Base-by-base conservation (phyloP, 2,329 filamentous ascomycete species). In the Scedosporium aurantiacum region DNA sequence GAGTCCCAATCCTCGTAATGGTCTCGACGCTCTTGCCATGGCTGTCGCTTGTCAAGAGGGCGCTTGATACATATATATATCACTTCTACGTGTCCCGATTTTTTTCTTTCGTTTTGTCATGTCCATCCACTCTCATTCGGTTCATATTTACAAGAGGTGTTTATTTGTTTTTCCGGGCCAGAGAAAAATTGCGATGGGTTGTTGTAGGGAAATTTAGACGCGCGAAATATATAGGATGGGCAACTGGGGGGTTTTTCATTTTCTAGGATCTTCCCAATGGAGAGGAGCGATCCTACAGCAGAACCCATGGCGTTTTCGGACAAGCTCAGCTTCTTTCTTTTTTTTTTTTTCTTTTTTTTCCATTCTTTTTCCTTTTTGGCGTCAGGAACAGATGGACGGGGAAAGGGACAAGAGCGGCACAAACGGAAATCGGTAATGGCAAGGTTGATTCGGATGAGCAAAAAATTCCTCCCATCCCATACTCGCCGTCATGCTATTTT, bases 1-100 rank as follows among this genome's bases (percentile, higher is more conserved):
- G 12, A 67, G 72, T 5, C 68, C 68, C 2, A 72, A 76, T 63
- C 76, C 76, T n/a, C 74, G 74, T n/a, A 79, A 74, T 63, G 81
- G 80, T 21, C 75, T 84, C 4, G 81, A 83, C 64, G 77, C 80
- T 6, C 71, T 84, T 21, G 81, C 80, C 56, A 76, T 80, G 73
- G 81, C 79, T 23, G 75, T 82, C 14, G 80, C 79, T 25, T 81
- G 78, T 64, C 78, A 81, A 67, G 78, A 81, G 65, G 75, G 75
- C 7, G 28, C 59, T 10, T 61, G 56, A 32, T 4, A n/a, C 50
- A 32, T 27, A n/a, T 60, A 32, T 27, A 16, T 32, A 47, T 37
- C 27, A 10, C 5, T 57, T 40, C 12, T 3, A 18, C 18, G 4
- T 54, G 32, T 45, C 4, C 18, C 10, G 5, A 25, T 25, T 16